Evolutionary conservation across 2,329 filamentous ascomycete species (phyloP), one percentile per base, ranked within the genome.

Genomic region (Didymella exigua): DNA sequence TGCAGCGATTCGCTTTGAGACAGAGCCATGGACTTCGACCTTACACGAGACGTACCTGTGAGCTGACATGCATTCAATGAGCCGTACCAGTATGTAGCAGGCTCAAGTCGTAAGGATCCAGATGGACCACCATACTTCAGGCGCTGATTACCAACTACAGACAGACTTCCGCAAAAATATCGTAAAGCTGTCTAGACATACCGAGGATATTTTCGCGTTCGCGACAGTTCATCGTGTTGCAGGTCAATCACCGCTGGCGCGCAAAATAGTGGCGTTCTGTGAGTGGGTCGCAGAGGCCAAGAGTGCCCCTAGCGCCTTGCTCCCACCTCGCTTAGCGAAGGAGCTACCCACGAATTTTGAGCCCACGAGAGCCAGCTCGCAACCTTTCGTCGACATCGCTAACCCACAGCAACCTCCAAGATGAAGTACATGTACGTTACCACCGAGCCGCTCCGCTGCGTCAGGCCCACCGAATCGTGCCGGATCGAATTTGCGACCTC

Each of bases 351-450:
- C 42, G 34, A 45, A 45, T 42, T 46, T 52, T 42, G 41, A 38
- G 33, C 27, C 21, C 41, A 16, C 29, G 29, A 37, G 26, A 27
- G 19, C 34, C 29, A 33, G 30, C 33, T 49, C 46, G 46, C 52
- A 63, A 49, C 48, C 66, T 69, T 69, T 69, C 69, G 65, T 61
- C 65, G 66, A 69, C 69, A 69, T 60, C 67, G 60, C 65, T 68
- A 71, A 71, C 61, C 65, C 64, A 64, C 71, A 64, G 68, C 71
- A 69, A 71, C 67, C 68, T 66, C 67, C 89, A 97, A 90, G 84
- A 98, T 98, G 95, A 96, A 90, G 86, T 98, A 97, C 91, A 96
- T 99, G 71, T 75, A 74, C 68, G 72, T 69, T 62, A 49, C 49
- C 60, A 49, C 37, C 56, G 54, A 44, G 37, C 42, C 29, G 43